Evolutionary conservation across 78 protist species (phyloP).

Genomic region (Ministeria vibrans): DNA sequence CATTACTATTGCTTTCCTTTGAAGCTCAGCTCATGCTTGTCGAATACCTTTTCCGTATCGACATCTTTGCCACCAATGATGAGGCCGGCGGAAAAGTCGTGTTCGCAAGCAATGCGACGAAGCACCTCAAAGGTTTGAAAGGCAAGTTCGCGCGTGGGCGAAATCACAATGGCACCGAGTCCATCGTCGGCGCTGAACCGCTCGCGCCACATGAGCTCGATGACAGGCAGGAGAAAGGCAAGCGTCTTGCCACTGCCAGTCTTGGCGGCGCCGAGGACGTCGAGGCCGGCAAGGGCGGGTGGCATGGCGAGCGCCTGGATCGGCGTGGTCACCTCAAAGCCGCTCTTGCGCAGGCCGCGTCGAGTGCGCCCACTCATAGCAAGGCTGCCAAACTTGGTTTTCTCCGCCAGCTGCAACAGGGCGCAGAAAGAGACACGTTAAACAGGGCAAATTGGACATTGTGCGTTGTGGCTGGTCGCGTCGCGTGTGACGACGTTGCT

Average conservation of each 20-base stretch:
- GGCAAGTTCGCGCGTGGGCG: conserved; percentile 97
- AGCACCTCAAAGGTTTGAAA: conserved; percentile 94
- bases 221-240: conserved; percentile 82
- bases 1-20: conserved; percentile 36
- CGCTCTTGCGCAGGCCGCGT: too few species aligned
- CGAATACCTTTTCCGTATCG: conserved; percentile 50
- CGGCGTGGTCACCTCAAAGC: too few species aligned
- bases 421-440: too few species aligned
- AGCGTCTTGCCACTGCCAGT: conserved; percentile 96
- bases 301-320: not conserved
- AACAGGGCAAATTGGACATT: too few species aligned
- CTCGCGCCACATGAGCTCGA: conserved; percentile 71
- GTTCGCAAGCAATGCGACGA: conserved; percentile 50
- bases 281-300: conserved; percentile 50
- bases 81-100: conserved; percentile 81
- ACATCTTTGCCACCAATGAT: conserved; percentile 87
- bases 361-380: too few species aligned
- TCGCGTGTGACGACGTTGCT: too few species aligned
- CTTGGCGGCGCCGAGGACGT: conserved; percentile 90
- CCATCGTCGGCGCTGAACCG: conserved; percentile 75
- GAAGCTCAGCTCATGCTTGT: not conserved
- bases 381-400: too few species aligned
- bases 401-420: too few species aligned
- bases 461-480: too few species aligned
- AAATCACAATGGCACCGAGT: conserved; percentile 88